Conservation (phyloP, 164 flowering plant species). For the Brasenia schreberi region DNA sequence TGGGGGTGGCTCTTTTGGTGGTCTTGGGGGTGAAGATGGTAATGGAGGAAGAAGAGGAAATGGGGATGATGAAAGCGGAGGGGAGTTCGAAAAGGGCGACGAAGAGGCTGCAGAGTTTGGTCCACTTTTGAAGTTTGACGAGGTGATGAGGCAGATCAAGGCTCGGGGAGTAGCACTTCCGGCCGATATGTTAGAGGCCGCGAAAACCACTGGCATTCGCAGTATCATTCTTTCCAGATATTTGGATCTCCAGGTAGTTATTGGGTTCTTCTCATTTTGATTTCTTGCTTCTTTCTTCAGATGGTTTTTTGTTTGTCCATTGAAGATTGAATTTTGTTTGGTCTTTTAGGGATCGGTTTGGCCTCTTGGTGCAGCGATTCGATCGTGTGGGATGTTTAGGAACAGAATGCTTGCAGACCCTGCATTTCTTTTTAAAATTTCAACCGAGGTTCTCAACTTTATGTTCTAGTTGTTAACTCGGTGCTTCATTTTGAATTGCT, state of each 20-base stretch:
- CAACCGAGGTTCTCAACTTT: constrained; percentile 48
- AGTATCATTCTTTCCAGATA: constrained; percentile 42
- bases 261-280: neutral
- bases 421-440: constrained; percentile 78
- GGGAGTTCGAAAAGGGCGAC: constrained; percentile 21
- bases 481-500: too few species aligned
- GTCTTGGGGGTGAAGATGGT: neutral
- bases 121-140: constrained; percentile 49
- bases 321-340: neutral
- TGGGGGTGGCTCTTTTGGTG: neutral
- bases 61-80: constrained; percentile 21
- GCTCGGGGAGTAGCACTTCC: constrained; percentile 48
- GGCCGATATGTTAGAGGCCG: constrained; percentile 67
- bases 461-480: too few species aligned
- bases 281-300: too few species aligned
- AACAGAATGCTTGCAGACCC: constrained; percentile 93
- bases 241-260: constrained; percentile 61
- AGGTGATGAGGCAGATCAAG: constrained; percentile 46
- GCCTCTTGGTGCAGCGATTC: constrained; percentile 54
- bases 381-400: constrained; percentile 55
- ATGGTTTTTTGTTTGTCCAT: neutral
- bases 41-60: neutral
- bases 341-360: constrained; percentile 38
- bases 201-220: constrained; percentile 49
- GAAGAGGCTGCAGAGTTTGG: constrained; percentile 64